These are phyloP conservation scores for Lindgomyces ingoldianus DNA, from an alignment of 495 filamentous ascomycete genomes.

Conservation along the genomic window DNA sequence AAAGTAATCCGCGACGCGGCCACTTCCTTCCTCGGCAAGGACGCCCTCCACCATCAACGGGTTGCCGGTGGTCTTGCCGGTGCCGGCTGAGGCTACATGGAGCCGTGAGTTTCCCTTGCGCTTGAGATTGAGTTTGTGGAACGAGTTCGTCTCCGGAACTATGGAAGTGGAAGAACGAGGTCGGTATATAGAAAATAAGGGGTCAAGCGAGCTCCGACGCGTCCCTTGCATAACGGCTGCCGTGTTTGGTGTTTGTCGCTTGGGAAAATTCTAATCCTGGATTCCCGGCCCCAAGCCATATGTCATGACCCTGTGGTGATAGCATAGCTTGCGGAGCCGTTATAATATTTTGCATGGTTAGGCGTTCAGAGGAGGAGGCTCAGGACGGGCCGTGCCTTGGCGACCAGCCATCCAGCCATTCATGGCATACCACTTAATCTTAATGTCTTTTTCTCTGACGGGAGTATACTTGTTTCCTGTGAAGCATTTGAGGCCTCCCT, in stretches of 20 bases:
- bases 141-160: conserved; percentile 13
- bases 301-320: neutral
- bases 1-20: neutral
- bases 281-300: neutral
- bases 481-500: neutral
- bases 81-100: conserved; percentile 10
- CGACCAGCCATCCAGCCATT: too few relatives aligned
- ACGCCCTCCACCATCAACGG: neutral
- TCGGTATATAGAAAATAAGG: neutral
- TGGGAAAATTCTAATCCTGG: conserved; percentile 7
- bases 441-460: neutral
- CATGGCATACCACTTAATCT: neutral
- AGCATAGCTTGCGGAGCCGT: neutral
- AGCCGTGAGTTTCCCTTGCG: too few relatives aligned
- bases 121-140: neutral
- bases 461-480: neutral
- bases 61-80: conserved; percentile 5
- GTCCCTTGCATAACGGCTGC: too few relatives aligned
- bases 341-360: conserved; percentile 8
- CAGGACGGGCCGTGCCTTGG: conserved; percentile 5
- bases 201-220: neutral
- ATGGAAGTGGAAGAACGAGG: conserved; percentile 1
- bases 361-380: neutral
- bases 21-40: neutral
- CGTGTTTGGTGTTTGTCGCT: conserved; percentile 1